Evolutionary conservation across 1,284 basidiomycete species (phyloP).

Genomic region (Melanopsichium pennsylvanicum): DNA sequence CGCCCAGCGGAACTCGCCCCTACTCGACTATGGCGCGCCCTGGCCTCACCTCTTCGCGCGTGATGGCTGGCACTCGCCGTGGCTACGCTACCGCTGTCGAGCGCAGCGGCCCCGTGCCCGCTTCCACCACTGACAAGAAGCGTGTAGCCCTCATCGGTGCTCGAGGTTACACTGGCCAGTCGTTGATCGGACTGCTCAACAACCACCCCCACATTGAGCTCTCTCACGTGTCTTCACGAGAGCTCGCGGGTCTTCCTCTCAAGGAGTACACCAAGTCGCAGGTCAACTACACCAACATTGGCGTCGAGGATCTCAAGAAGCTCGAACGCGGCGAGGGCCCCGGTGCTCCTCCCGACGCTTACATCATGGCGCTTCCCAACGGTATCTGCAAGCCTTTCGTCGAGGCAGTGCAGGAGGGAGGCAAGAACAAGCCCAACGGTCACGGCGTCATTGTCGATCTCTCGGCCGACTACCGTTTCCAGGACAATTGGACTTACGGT

Average conservation of each 20-base stretch:
- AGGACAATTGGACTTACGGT: conserved; percentile 94
- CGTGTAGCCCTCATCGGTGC: conserved; percentile 94
- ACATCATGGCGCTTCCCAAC: conserved; percentile 93
- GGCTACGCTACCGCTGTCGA: conserved; percentile 69
- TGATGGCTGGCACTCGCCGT: conserved; percentile 37
- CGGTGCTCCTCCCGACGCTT: conserved; percentile 63
- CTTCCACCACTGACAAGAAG: conserved; percentile 75
- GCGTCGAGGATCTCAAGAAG: conserved; percentile 61
- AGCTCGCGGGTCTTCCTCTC: conserved; percentile 84
- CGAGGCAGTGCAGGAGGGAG: conserved; percentile 83
- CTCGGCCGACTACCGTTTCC: conserved; percentile 93
- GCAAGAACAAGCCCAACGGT: conserved; percentile 75
- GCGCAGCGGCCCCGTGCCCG: conserved; percentile 67
- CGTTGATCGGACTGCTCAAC: conserved; percentile 84
- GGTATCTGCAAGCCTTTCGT: conserved; percentile 97
- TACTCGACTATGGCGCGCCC: conserved; percentile 63
- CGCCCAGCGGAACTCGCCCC: conserved; percentile 62
- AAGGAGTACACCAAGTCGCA: conserved; percentile 82
- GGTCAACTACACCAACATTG: conserved; percentile 69
- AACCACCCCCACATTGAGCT: conserved; percentile 85
- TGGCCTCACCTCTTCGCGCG: conserved; percentile 68
- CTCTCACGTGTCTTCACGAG: conserved; percentile 93
- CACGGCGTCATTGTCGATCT: conserved; percentile 78
- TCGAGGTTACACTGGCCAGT: conserved; percentile 92
- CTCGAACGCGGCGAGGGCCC: conserved; percentile 60